phyloP scores from a whole-genome alignment of 2,329 filamentous ascomycete species.

The Trichoderma gracile region DNA sequence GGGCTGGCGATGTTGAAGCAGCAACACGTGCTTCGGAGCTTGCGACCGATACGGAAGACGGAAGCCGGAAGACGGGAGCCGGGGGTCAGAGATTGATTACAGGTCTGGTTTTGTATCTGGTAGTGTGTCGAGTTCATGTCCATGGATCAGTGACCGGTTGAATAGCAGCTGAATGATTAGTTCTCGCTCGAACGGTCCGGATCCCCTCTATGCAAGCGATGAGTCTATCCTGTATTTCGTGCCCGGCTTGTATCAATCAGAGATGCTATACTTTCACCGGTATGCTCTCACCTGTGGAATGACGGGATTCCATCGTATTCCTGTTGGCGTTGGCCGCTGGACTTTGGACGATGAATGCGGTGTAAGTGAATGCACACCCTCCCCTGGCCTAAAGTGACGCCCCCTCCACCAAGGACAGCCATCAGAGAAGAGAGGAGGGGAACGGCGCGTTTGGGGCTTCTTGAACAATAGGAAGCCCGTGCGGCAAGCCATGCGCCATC shows the following conservation, averaged over 20 bases:
- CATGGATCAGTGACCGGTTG: background rate
- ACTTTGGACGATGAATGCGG: no score
- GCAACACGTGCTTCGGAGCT: conserved; percentile 20
- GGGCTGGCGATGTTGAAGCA: conserved; percentile 8
- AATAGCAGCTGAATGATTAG: background rate
- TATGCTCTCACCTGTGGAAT: background rate
- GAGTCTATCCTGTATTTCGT: background rate
- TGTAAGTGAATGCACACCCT: background rate
- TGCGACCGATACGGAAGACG: conserved; percentile 19
- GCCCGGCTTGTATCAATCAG: background rate
- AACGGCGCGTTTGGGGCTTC: background rate
- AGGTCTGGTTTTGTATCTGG: background rate
- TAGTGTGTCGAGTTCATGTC: background rate
- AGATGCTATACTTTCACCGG: no score
- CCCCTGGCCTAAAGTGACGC: background rate
- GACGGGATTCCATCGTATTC: background rate
- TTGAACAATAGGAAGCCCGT: conserved; percentile 22
- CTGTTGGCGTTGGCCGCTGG: background rate
- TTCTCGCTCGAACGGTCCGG: background rate
- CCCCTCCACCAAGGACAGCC: background rate
- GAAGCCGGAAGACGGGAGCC: conserved; percentile 9
- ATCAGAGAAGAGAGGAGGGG: background rate
- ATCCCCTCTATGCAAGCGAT: background rate
- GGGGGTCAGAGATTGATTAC: conserved; percentile 12
- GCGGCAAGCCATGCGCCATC: background rate